Conservation (phyloP, 176 grass and related monocot species). For the Oryza coarctata region DNA sequence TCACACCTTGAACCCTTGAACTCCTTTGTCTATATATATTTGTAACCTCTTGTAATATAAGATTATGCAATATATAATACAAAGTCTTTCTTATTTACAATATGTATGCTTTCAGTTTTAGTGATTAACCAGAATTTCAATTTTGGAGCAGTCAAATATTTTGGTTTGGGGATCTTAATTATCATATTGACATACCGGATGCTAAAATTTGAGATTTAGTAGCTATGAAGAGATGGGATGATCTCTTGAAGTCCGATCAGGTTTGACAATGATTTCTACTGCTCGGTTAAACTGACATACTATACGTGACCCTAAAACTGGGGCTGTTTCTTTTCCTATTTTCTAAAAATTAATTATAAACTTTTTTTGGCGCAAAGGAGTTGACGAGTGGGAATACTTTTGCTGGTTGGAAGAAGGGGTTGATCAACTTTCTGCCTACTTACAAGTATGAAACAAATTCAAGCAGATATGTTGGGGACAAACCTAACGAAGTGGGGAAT, state of each 20-base stretch:
- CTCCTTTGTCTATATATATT: too few species aligned
- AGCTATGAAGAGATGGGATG: constrained; percentile 42
- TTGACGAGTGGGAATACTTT: constrained; percentile 57
- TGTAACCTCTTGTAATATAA: too few species aligned
- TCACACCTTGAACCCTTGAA: too few species aligned
- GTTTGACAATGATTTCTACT: constrained; percentile 29
- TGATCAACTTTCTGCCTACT: constrained; percentile 60
- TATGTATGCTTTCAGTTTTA: constrained; percentile 10
- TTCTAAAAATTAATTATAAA: constrained; percentile 4
- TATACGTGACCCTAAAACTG: not conserved
- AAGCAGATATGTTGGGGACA: constrained; percentile 54
- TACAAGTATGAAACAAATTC: constrained; percentile 67
- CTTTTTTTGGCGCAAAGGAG: constrained; percentile 42
- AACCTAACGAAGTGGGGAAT: constrained; percentile 49
- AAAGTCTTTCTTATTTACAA: too few species aligned
- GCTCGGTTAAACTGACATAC: not conserved
- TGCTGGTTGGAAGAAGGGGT: constrained; percentile 64
- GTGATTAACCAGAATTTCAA: constrained; percentile 34
- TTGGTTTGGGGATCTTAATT: constrained; percentile 83
- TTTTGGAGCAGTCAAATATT: constrained; percentile 57
- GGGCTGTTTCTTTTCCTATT: not conserved
- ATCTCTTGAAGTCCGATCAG: constrained; percentile 68
- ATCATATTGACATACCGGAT: constrained; percentile 57
- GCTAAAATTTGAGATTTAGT: constrained; percentile 42
- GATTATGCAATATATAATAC: too few species aligned